Evolutionary conservation across 176 grass and related monocot genomes (phyloP), one percentile per base, ranked within the genome.

Genomic region (Aechmea fasciata): DNA sequence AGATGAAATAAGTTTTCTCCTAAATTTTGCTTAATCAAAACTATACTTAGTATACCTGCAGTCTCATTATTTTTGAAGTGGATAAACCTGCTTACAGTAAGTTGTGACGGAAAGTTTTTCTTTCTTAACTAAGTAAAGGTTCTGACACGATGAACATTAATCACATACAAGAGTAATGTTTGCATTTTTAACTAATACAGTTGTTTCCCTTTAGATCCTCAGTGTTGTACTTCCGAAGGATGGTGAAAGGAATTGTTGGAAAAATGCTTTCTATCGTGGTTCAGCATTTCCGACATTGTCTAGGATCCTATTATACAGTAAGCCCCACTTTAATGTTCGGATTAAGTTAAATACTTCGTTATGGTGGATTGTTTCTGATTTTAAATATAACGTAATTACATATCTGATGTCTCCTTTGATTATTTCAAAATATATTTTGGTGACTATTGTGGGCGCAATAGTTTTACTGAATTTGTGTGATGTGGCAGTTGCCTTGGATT

Each of bases 241-340:
- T 79, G 83, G 69, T 66, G 86, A 89, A 81, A 85, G 76, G 50
- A 64, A 69, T 53, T 61, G 72, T 68, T 96, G 86, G 88, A 83
- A 68, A 51, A 57, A 70, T 18, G 79, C 67, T 68, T 96, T 96
- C 76, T 96, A 89, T 59, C 73, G 77, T 69, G 86, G 89, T 19
- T 73, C 88, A 52, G 88, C 88, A 63, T 96, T 96, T 86, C 86
- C 86, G 78, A 82, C 83, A 57, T 73, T 96, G 76, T 78, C 85
- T 53, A 91, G 83, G 67, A 89, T 91, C 29, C 85, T 96, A 78
- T 76, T 96, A 63, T 78, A 78, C 66, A 70, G 88, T 91, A 87
- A 89, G 85, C 78, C 8, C 8, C 51, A 52, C 13, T 63, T 11
- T 52, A 63, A 69, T 22, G 15, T 72, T 19, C 48, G 23, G 64